Base-by-base conservation (phyloP, 1,284 basidiomycete genomes). In the Cutaneotrichosporon sp. region DNA sequence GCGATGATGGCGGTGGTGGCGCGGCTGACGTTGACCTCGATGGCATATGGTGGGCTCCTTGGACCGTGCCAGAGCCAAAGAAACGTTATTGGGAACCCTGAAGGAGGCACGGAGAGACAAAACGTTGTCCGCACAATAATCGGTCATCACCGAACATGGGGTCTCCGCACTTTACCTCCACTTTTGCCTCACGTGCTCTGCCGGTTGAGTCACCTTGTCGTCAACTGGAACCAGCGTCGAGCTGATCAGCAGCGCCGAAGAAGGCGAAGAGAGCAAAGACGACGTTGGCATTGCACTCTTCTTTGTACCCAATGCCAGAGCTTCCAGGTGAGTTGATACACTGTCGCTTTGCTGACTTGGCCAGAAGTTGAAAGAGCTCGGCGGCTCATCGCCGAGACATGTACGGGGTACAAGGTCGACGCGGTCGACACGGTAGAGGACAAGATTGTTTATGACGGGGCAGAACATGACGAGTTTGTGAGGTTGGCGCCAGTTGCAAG, bases 351-450 rank as follows among this genome's bases (percentile, higher is more conserved):
- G 5, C 18, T 47, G 21, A n/a, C 35, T n/a, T 8, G 30, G 17
- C 39, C 66, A 72, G 88, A 90, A 68, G 87, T 90, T 8, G 84
- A 90, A 70, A 76, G 83, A 38, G 87, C 87, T 2, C 81, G 82
- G 3, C 77, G 76, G 42, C 75, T 86, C 37, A 71, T 90, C 38
- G 77, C 79, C 47, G 69, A 76, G n/a, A 66, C 84, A 8, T 83
- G 81, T 12, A 69, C 75, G 4, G 83, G 82, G 1, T 84, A 82
- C 66, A 73, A 60, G 26, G 84, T 90, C 45, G 69, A 74, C 36
- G 69, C 73, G 13, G 83, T 88, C 0, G 80, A 85, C 37, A 80
- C 85, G 0, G 74, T 65, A 2, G 81, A 85, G 62, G 88, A 90
- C 68, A 74, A 75, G 1, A 83, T 90, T 51, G 87, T 90, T 3